Evolutionary conservation across 768 basidiomycete genomes (phyloP).

Genomic region (Termitomyces sp.): DNA sequence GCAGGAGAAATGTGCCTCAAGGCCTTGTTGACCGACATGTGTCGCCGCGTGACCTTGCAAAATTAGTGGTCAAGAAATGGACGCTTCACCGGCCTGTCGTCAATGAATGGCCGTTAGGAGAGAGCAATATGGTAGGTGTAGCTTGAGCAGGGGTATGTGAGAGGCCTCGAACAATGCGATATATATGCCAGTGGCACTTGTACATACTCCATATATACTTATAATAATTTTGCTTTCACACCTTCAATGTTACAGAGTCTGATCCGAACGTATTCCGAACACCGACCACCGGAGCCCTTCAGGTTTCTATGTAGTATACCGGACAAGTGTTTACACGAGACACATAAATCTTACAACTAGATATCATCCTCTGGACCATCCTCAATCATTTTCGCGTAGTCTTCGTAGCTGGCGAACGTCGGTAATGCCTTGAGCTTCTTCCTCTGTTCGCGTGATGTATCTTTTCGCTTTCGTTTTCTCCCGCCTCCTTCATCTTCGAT

Average conservation of each 20-base stretch:
- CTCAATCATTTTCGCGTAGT: conserved; percentile 82
- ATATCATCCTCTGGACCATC: conserved; percentile 67
- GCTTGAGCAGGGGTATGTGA: neutral
- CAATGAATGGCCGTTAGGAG: neutral
- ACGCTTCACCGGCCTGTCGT: neutral
- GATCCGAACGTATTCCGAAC: neutral
- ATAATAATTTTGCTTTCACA: neutral
- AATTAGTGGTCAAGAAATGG: neutral
- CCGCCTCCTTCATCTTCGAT: conserved; percentile 26
- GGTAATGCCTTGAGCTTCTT: conserved; percentile 69
- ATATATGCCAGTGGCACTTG: conserved; percentile 8
- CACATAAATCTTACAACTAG: conserved; percentile 3
- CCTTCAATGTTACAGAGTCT: no score
- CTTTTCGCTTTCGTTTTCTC: conserved; percentile 43
- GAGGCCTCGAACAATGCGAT: conserved; percentile 1
- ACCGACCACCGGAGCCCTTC: no score
- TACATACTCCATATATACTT: neutral
- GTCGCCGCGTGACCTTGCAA: neutral
- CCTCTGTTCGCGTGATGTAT: conserved; percentile 39
- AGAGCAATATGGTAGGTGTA: neutral
- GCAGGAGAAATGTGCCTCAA: conserved; percentile 2
- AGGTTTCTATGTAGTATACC: no score
- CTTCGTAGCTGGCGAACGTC: conserved; percentile 85
- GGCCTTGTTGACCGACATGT: neutral
- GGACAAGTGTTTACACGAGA: neutral